These are phyloP conservation scores for Stachybotrys elegans DNA, from an alignment of 2,329 filamentous ascomycete genomes.

Conservation along the genomic window DNA sequence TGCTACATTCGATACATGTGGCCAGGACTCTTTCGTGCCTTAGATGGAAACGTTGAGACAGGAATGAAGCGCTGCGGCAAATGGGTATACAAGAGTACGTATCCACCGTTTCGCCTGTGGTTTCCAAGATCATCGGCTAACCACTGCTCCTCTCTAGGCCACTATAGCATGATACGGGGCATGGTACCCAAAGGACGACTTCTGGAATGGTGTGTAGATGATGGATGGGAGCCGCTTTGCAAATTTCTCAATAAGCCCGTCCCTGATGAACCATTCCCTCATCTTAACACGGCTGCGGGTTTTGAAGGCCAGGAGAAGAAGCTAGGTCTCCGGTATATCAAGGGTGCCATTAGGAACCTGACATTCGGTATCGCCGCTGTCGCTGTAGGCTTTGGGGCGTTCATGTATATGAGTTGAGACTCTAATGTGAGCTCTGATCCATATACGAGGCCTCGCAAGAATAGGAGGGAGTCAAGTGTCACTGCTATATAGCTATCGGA, in stretches of 20 bases:
- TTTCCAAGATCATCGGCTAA: neutral
- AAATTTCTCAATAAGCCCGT: slow-evolving; percentile 30
- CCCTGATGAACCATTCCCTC: slow-evolving; percentile 27
- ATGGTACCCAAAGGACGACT: slow-evolving; percentile 22
- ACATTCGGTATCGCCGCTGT: neutral
- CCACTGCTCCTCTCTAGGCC: slow-evolving; percentile 19
- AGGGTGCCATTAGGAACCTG: neutral
- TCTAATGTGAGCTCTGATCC: too few relatives aligned
- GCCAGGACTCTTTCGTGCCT: slow-evolving; percentile 21
- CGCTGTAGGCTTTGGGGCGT: neutral
- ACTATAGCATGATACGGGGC: slow-evolving; percentile 25
- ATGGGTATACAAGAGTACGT: slow-evolving; percentile 20
- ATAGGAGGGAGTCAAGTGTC: too few relatives aligned
- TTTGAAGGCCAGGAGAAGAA: slow-evolving; percentile 1
- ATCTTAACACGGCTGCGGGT: slow-evolving; percentile 19
- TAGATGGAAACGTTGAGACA: slow-evolving; percentile 18
- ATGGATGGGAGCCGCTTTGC: slow-evolving; percentile 37
- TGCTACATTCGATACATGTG: slow-evolving; percentile 22
- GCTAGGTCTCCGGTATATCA: neutral
- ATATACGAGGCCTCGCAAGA: too few relatives aligned
- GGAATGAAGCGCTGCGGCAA: slow-evolving; percentile 17
- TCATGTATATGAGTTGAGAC: too few relatives aligned
- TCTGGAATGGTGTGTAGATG: slow-evolving; percentile 30
- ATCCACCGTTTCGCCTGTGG: neutral
- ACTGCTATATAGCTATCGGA: too few relatives aligned